Evolutionary conservation across 1,284 basidiomycete genomes (phyloP).

Genomic region (Apiotrichum siamense): DNA sequence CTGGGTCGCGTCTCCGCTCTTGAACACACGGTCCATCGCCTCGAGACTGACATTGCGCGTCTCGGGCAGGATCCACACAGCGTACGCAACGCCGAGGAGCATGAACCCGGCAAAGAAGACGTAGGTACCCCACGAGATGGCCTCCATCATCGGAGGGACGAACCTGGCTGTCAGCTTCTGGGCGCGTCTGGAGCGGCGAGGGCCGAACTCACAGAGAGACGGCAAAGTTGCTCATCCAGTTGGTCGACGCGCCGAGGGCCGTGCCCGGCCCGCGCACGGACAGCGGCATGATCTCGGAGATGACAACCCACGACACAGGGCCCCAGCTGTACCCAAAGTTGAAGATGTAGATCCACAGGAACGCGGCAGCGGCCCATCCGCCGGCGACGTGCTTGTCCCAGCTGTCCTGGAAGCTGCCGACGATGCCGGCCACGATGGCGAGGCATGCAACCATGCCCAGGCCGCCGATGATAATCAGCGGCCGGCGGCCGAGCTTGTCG

Average conservation of each 20-base stretch:
- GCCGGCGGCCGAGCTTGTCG: slow-evolving; percentile 28
- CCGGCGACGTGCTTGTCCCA: slow-evolving; percentile 7
- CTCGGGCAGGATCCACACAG: slow-evolving; percentile 22
- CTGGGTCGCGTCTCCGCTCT: slow-evolving; percentile 16
- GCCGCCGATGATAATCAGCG: slow-evolving; percentile 21
- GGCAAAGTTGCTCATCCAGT: slow-evolving; percentile 24
- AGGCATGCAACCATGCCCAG: slow-evolving; percentile 23
- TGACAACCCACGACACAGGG: slow-evolving; percentile 21
- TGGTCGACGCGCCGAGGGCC: slow-evolving; percentile 17
- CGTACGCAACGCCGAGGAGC: slow-evolving; percentile 21
- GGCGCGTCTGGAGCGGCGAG: background rate
- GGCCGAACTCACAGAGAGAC: too few relatives aligned
- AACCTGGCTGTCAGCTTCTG: too few relatives aligned
- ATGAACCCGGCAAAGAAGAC: slow-evolving; percentile 22
- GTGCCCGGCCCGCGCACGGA: slow-evolving; percentile 16
- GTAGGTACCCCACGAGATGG: slow-evolving; percentile 19
- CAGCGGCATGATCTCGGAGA: slow-evolving; percentile 22
- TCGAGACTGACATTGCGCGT: slow-evolving; percentile 20
- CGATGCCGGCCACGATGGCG: slow-evolving; percentile 21
- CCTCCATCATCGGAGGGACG: slow-evolving; percentile 18
- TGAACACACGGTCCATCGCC: slow-evolving; percentile 21
- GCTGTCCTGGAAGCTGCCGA: slow-evolving; percentile 10
- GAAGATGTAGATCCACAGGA: slow-evolving; percentile 24
- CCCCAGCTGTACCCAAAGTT: slow-evolving; percentile 19
- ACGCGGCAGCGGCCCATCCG: slow-evolving; percentile 18